These are phyloP conservation scores for Coprinopsis strossmayeri DNA, from an alignment of 768 basidiomycete genomes.

Conservation along the genomic window DNA sequence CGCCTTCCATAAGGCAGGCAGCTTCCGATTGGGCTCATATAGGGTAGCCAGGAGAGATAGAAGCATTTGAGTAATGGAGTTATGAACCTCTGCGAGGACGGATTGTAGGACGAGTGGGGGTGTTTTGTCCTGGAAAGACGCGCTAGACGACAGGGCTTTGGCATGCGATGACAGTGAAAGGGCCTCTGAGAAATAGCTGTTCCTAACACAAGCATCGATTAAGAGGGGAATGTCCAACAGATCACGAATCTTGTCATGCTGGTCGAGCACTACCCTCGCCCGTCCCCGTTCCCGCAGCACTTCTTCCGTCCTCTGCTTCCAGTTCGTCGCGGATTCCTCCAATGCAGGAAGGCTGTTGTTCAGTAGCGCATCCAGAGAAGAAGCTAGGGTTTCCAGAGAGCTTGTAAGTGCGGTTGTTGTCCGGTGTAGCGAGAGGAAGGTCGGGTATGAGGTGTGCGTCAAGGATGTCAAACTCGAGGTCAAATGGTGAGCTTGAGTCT, in stretches of 20 bases:
- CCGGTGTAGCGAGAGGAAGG: constrained; percentile 82
- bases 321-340: constrained; percentile 64
- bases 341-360: constrained; percentile 65
- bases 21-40: constrained; percentile 75
- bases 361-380: constrained; percentile 66
- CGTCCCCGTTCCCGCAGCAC: constrained; percentile 72
- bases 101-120: constrained; percentile 50
- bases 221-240: constrained; percentile 86
- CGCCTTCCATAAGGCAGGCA: constrained; percentile 87
- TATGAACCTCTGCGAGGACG: constrained; percentile 60
- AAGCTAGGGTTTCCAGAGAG: constrained; percentile 69
- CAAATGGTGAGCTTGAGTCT: constrained; percentile 80
- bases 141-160: constrained; percentile 37
- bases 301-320: constrained; percentile 65
- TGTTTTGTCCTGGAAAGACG: constrained; percentile 28
- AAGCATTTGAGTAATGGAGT: constrained; percentile 67
- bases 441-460: constrained; percentile 86
- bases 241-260: constrained; percentile 90
- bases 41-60: constrained; percentile 71
- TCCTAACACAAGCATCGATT: constrained; percentile 89
- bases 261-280: constrained; percentile 83
- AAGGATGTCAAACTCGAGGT: constrained; percentile 86
- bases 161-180: constrained; percentile 79
- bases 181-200: constrained; percentile 89
- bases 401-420: constrained; percentile 68